Evolutionary conservation across 2,329 filamentous ascomycete genomes (phyloP).

Genomic region (Aspergillus jensenii): DNA sequence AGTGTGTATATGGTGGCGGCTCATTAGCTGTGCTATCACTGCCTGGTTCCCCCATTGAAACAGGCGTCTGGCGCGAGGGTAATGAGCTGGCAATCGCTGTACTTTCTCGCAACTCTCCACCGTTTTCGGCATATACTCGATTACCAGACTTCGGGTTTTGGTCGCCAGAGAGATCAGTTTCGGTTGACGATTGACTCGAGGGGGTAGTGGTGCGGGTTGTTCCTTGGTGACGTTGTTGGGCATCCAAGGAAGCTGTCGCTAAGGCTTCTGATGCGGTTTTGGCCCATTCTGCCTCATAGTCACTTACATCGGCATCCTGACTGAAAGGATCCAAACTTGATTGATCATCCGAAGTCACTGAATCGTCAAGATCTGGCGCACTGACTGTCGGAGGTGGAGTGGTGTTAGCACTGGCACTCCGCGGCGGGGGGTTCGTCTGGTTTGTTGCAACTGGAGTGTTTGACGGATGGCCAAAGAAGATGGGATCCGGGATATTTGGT

Average conservation of each 20-base stretch:
- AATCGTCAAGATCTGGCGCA: conserved; percentile 26
- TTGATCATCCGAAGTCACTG: conserved; percentile 33
- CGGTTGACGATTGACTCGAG: conserved; percentile 11
- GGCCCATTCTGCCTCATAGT: conserved; percentile 20
- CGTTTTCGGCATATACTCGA: neutral
- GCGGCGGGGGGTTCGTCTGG: conserved; percentile 16
- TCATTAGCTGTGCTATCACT: conserved; percentile 49
- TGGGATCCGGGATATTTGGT: conserved; percentile 5
- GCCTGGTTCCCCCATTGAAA: conserved; percentile 19
- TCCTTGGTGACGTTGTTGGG: conserved; percentile 3
- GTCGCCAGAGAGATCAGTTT: conserved; percentile 16
- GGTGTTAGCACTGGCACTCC: conserved; percentile 2
- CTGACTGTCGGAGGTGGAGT: conserved; percentile 21
- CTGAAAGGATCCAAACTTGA: conserved; percentile 40
- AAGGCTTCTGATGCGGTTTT: neutral
- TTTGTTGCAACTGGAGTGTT: conserved; percentile 16
- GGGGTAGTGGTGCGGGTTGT: conserved; percentile 15
- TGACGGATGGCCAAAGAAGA: conserved; percentile 9
- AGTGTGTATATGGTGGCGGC: conserved; percentile 47
- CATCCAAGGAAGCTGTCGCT: conserved; percentile 5
- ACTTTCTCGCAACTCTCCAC: conserved; percentile 1
- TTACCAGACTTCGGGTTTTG: conserved; percentile 8
- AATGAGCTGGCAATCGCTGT: conserved; percentile 1
- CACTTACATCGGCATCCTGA: conserved; percentile 28
- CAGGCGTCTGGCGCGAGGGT: conserved; percentile 9